phyloP scores from a whole-genome alignment of 1,139 yeast species.

The Blastobotrys arbuscula region DNA sequence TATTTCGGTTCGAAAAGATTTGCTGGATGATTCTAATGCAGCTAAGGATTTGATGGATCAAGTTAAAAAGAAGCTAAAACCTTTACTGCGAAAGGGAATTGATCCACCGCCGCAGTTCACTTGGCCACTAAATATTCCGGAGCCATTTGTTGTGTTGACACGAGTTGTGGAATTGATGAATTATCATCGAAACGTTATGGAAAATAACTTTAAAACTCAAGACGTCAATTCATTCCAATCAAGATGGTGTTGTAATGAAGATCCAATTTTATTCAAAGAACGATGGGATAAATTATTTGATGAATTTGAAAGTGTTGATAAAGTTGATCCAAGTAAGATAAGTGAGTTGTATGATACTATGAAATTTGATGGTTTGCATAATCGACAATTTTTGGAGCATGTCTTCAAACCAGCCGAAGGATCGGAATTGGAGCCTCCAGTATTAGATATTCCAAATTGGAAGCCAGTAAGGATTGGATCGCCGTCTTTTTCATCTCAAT shows the following conservation, averaged over 20 bases:
- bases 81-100: constrained; percentile 87
- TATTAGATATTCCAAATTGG: constrained; percentile 40
- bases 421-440: constrained; percentile 26
- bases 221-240: constrained; percentile 66
- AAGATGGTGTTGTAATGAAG: constrained; percentile 97
- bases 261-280: constrained; percentile 81
- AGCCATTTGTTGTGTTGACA: constrained; percentile 88
- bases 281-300: constrained; percentile 96
- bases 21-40: constrained; percentile 94
- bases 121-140: constrained; percentile 98
- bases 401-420: constrained; percentile 68
- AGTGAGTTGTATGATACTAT: constrained; percentile 96
- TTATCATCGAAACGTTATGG: constrained; percentile 81
- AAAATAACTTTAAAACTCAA: constrained; percentile 64
- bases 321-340: constrained; percentile 95
- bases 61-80: constrained; percentile 93
- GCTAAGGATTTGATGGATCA: constrained; percentile 98
- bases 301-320: constrained; percentile 89
- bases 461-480: constrained; percentile 19
- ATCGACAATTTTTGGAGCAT: constrained; percentile 78
- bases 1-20: constrained; percentile 78
- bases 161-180: constrained; percentile 95
- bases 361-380: constrained; percentile 97
- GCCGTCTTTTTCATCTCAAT: constrained; percentile 7
- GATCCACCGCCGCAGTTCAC: constrained; percentile 99